Evolutionary conservation across 1,284 basidiomycete species (phyloP).

Genomic region (Apiotrichum gracile): DNA sequence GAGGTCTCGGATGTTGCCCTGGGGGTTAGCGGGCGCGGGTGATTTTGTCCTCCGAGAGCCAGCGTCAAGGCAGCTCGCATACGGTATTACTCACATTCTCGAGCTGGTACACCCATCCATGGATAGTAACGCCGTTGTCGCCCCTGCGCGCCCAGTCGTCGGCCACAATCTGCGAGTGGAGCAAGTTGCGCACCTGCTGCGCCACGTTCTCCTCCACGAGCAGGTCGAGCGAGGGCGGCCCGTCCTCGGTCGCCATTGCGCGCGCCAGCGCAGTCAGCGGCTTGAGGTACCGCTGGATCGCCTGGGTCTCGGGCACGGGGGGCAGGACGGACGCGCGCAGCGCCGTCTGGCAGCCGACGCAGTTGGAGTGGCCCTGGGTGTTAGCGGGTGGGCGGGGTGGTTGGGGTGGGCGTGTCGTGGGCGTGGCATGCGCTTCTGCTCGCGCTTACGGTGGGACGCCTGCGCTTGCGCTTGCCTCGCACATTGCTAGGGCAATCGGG

Average conservation of each 20-base stretch:
- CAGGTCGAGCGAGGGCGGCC: constrained; percentile 38
- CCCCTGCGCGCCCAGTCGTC: constrained; percentile 41
- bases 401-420: too few relatives aligned
- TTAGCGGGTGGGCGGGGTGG: not conserved
- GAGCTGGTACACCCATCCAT: constrained; percentile 47
- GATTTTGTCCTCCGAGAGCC: too few relatives aligned
- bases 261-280: constrained; percentile 36
- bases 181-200: constrained; percentile 40
- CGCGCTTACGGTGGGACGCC: too few relatives aligned
- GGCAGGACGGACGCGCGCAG: constrained; percentile 38
- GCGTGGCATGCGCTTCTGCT: too few relatives aligned
- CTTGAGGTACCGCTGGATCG: constrained; percentile 39
- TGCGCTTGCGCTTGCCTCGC: too few relatives aligned
- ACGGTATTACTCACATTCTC: constrained; percentile 42
- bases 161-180: constrained; percentile 32
- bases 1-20: constrained; percentile 42
- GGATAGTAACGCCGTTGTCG: constrained; percentile 35
- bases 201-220: constrained; percentile 40
- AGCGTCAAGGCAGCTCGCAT: too few relatives aligned
- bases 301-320: constrained; percentile 26
- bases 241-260: constrained; percentile 29
- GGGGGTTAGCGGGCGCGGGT: not conserved
- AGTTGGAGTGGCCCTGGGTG: constrained; percentile 42
- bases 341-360: constrained; percentile 43
- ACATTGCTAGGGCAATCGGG: too few relatives aligned